Evolutionary conservation across 305 asterid genomes (phyloP).

Genomic region (Petunia hybrid): DNA sequence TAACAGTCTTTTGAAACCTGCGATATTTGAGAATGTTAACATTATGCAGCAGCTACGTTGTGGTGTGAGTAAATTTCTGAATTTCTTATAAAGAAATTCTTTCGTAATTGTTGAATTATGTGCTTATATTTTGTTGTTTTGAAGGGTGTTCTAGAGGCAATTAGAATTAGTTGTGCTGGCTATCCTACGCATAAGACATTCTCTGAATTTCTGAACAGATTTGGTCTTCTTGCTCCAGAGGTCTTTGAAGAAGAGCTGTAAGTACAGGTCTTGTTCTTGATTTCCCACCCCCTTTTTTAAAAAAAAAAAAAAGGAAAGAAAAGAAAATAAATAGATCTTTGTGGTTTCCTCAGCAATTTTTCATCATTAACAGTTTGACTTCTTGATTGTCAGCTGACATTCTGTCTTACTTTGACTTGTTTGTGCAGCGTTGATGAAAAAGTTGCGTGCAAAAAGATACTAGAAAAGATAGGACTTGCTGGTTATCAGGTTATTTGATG

Average conservation of each 20-base stretch:
- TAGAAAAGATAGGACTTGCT: constrained; percentile 76
- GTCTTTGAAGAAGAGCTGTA: constrained; percentile 84
- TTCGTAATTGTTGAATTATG: constrained; percentile 30
- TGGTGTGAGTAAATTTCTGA: constrained; percentile 74
- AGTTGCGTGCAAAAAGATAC: constrained; percentile 72
- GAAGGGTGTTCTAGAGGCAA: constrained; percentile 96
- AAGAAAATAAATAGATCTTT: background rate
- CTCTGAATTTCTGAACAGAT: constrained; percentile 79
- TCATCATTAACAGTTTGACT: constrained; percentile 21
- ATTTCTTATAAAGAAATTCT: constrained; percentile 32
- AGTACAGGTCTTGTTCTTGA: constrained; percentile 43
- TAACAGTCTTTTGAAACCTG: constrained; percentile 87
- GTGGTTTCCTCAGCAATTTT: background rate
- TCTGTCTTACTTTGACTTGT: constrained; percentile 37
- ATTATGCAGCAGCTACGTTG: constrained; percentile 95
- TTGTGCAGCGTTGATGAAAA: constrained; percentile 70
- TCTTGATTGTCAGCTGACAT: constrained; percentile 38
- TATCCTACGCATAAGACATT: constrained; percentile 96
- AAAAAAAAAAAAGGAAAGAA: background rate
- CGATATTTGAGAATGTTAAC: constrained; percentile 81
- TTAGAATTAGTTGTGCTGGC: constrained; percentile 97
- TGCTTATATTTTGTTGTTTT: constrained; percentile 30
- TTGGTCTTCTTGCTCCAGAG: constrained; percentile 91
- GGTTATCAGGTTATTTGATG: constrained; percentile 79
- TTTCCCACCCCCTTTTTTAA: background rate